Evolutionary conservation across 768 basidiomycete genomes (phyloP).

Genomic region (Cystoderma amianthinum): DNA sequence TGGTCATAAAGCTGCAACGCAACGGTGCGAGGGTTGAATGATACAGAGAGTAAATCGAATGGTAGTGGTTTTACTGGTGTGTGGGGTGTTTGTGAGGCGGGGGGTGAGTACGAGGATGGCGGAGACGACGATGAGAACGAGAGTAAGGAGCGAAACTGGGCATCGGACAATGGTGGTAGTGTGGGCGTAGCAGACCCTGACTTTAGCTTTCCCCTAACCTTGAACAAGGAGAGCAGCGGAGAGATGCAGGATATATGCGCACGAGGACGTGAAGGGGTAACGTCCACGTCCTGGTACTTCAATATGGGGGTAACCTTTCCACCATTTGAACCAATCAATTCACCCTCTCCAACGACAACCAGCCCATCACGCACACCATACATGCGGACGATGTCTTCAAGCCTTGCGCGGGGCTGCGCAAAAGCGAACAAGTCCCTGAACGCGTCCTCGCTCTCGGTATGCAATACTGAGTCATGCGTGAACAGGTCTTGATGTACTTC

Average conservation of each 20-base stretch:
- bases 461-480: conserved; percentile 66
- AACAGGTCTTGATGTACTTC: conserved; percentile 77
- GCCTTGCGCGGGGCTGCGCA: conserved; percentile 61
- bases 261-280: not conserved
- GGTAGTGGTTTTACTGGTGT: not conserved
- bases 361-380: conserved; percentile 35
- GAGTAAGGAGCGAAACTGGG: no score
- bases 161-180: no score
- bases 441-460: conserved; percentile 67
- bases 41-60: not conserved
- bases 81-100: not conserved
- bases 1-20: not conserved
- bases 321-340: not conserved
- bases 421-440: conserved; percentile 79
- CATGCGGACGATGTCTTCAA: conserved; percentile 66
- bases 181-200: no score
- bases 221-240: conserved; percentile 1
- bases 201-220: no score
- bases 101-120: not conserved
- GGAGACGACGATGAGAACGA: not conserved
- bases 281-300: not conserved
- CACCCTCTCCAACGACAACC: conserved; percentile 18
- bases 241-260: conserved; percentile 3
- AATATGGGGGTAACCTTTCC: conserved; percentile 1
- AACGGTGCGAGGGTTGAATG: not conserved